Evolutionary conservation across 176 grass and related monocot genomes (phyloP).

Genomic region (Avena atlantica): DNA sequence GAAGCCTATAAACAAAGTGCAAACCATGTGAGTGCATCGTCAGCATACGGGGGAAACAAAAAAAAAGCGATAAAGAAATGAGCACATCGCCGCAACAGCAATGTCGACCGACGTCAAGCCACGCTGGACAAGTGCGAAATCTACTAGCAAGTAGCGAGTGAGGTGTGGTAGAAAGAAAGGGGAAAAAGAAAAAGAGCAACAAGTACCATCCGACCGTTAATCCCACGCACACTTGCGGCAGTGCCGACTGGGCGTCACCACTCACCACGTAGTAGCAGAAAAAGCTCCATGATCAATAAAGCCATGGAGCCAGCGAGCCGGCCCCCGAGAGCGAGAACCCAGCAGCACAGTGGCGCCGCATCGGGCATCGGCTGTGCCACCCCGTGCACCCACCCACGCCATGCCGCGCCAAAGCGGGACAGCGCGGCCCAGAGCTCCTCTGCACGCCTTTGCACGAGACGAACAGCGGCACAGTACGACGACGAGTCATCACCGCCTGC

Average conservation of each 20-base stretch:
- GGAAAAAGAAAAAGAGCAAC: background rate
- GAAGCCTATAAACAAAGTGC: background rate
- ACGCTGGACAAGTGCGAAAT: background rate
- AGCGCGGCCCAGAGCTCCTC: conserved; percentile 36
- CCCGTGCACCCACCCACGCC: conserved; percentile 2
- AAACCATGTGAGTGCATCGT: background rate
- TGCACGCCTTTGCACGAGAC: conserved; percentile 31
- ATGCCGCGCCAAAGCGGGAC: conserved; percentile 55
- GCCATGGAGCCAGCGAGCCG: no score
- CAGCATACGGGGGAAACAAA: background rate
- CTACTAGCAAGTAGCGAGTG: background rate
- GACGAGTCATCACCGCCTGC: conserved; percentile 30
- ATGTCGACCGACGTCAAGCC: background rate
- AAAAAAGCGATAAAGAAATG: background rate
- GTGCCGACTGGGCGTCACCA: background rate
- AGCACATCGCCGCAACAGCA: background rate
- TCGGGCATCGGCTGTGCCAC: conserved; percentile 9
- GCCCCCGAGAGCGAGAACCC: background rate
- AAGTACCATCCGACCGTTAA: conserved; percentile 27
- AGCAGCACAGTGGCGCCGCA: conserved; percentile 26
- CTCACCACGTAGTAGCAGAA: background rate
- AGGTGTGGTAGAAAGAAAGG: background rate
- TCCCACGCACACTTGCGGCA: background rate
- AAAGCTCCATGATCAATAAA: no score
- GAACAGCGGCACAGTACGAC: background rate